Evolutionary conservation across 2,329 filamentous ascomycete species (phyloP).

Genomic region (Sporothrix schenckii): DNA sequence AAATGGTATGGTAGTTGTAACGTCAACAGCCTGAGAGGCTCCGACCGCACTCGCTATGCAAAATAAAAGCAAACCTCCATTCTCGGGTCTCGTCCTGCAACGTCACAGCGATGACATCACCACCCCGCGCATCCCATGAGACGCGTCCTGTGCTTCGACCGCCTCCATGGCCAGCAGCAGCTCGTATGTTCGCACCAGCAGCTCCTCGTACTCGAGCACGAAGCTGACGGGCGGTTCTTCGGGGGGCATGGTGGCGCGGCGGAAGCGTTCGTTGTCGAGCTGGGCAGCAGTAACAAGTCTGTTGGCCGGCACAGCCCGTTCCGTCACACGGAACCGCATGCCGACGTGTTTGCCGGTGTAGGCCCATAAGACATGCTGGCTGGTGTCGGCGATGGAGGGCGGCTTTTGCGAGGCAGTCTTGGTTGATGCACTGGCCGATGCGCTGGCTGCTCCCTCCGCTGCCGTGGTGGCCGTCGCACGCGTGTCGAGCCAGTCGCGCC

Average conservation of each 20-base stretch:
- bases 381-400: conserved; percentile 29
- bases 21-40: too few relatives aligned
- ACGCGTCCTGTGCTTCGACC: conserved; percentile 60
- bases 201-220: conserved; percentile 70
- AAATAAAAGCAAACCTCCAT: too few relatives aligned
- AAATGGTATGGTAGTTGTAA: too few relatives aligned
- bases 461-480: conserved; percentile 33
- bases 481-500: conserved; percentile 68
- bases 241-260: conserved; percentile 49
- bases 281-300: not conserved
- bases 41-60: too few relatives aligned
- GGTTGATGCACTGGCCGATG: not conserved
- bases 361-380: conserved; percentile 65
- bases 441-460: not conserved
- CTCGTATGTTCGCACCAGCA: conserved; percentile 65
- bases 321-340: conserved; percentile 65
- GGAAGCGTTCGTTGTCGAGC: conserved; percentile 55
- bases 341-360: conserved; percentile 66
- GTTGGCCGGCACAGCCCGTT: conserved; percentile 45
- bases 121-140: not conserved
- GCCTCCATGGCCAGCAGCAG: conserved; percentile 68
- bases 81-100: too few relatives aligned
- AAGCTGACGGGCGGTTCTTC: conserved; percentile 72
- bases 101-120: not conserved
- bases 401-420: conserved; percentile 22